Evolutionary conservation across 805 yeast genomes (phyloP).

Genomic region (Candida khao-thaluensis): DNA sequence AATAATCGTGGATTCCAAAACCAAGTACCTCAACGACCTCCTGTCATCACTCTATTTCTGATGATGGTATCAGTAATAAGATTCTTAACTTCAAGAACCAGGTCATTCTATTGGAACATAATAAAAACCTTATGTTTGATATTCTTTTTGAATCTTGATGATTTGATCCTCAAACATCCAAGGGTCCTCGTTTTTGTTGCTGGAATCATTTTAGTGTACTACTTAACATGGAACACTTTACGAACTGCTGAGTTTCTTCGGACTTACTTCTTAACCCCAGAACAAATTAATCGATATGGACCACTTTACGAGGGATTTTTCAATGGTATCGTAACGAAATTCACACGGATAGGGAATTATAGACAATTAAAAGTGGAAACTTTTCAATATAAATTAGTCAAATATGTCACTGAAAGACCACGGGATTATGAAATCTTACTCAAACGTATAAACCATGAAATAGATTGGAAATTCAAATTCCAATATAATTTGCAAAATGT

Average conservation of each 20-base stretch:
- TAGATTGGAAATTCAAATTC: neutral
- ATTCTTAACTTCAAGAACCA: neutral
- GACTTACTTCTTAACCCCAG: slow-evolving; percentile 7
- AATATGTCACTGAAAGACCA: slow-evolving; percentile 19
- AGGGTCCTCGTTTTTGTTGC: neutral
- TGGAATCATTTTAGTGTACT: slow-evolving; percentile 4
- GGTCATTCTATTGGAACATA: slow-evolving; percentile 2
- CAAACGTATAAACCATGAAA: neutral
- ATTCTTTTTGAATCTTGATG: slow-evolving; percentile 13
- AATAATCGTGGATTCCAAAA: neutral
- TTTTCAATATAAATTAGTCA: slow-evolving; percentile 1
- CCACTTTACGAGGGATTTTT: neutral
- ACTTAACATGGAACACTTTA: slow-evolving; percentile 14
- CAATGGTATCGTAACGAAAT: neutral
- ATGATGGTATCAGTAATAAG: neutral
- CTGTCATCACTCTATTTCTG: neutral
- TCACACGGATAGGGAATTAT: neutral
- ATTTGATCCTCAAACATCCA: slow-evolving; percentile 1
- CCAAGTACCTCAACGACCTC: neutral
- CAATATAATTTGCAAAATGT: slow-evolving; percentile 14
- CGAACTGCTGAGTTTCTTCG: slow-evolving; percentile 14
- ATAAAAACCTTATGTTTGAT: slow-evolving; percentile 11
- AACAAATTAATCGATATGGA: slow-evolving; percentile 1
- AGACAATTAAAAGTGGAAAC: neutral
- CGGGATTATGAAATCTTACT: slow-evolving; percentile 23